phyloP scores from a whole-genome alignment of 345 rosid genomes.

The Crucihimalaya himalaica region DNA sequence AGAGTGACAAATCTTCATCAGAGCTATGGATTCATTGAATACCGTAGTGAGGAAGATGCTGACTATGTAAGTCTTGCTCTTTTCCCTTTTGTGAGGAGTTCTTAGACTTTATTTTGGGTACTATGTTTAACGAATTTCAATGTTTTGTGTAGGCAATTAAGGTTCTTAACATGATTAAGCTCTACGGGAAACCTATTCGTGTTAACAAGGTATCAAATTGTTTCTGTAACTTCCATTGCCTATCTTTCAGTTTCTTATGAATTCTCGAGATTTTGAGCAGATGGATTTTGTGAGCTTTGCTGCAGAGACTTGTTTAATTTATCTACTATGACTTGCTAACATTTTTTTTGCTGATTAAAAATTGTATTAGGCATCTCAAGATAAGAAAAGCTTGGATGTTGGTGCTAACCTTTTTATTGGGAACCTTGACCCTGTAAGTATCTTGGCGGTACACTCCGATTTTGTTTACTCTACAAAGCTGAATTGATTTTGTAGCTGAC shows the following conservation, averaged over 20 bases:
- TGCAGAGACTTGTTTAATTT: background rate
- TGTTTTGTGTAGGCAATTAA: slow-evolving; percentile 72
- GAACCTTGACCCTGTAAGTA: slow-evolving; percentile 92
- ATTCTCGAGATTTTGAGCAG: background rate
- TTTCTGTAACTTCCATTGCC: background rate
- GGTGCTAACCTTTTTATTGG: slow-evolving; percentile 99
- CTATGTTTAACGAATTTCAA: background rate
- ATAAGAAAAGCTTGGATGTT: slow-evolving; percentile 96
- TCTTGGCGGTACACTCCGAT: background rate
- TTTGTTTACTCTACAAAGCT: background rate
- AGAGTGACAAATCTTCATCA: slow-evolving; percentile 97
- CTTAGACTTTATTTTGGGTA: background rate
- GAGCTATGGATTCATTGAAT: slow-evolving; percentile 89
- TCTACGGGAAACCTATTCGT: slow-evolving; percentile 90
- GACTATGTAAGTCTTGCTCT: slow-evolving; percentile 66
- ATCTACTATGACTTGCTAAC: background rate
- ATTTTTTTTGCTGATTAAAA: background rate
- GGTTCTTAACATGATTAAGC: slow-evolving; percentile 97
- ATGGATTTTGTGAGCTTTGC: slow-evolving; percentile 10
- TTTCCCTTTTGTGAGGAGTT: background rate
- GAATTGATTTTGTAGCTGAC: background rate
- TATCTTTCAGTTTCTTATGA: background rate
- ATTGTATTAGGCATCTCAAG: slow-evolving; percentile 87
- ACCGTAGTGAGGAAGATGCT: slow-evolving; percentile 96
- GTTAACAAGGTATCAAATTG: slow-evolving; percentile 75